phyloP scores from a whole-genome alignment of 768 basidiomycete genomes.

The Dictyophora rubrovolvata region DNA sequence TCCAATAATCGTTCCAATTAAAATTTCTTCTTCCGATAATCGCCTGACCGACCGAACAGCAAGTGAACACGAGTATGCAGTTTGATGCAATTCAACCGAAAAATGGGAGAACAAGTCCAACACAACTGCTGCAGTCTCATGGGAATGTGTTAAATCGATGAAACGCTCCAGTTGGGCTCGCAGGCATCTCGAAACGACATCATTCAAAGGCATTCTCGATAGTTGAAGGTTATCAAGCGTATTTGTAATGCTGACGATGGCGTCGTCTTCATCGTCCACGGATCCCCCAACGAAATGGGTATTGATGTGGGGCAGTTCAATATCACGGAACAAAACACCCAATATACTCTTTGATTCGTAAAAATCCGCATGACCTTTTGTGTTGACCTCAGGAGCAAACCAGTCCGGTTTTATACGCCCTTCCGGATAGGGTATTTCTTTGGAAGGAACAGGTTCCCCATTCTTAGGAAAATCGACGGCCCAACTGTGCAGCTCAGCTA shows the following conservation, averaged over 20 bases:
- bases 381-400: constrained; percentile 43
- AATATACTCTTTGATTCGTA: constrained; percentile 48
- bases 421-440: constrained; percentile 35
- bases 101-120: constrained; percentile 27
- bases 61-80: constrained; percentile 39
- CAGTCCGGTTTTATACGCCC: constrained; percentile 42
- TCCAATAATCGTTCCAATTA: constrained; percentile 56
- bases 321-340: constrained; percentile 50
- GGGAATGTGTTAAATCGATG: constrained; percentile 3
- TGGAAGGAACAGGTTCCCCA: constrained; percentile 32
- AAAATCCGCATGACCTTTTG: constrained; percentile 25
- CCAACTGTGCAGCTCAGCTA: constrained; percentile 49
- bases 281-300: constrained; percentile 8
- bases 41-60: constrained; percentile 29
- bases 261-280: constrained; percentile 8
- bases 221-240: background rate
- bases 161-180: constrained; percentile 13
- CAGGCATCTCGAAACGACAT: background rate
- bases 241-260: background rate
- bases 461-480: constrained; percentile 63
- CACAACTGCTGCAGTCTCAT: constrained; percentile 4
- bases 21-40: constrained; percentile 52
- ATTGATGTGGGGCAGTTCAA: constrained; percentile 38
- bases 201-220: background rate
- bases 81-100: constrained; percentile 34